phyloP scores from a whole-genome alignment of 352 stramenopile species.

The Phytophthora quininea region DNA sequence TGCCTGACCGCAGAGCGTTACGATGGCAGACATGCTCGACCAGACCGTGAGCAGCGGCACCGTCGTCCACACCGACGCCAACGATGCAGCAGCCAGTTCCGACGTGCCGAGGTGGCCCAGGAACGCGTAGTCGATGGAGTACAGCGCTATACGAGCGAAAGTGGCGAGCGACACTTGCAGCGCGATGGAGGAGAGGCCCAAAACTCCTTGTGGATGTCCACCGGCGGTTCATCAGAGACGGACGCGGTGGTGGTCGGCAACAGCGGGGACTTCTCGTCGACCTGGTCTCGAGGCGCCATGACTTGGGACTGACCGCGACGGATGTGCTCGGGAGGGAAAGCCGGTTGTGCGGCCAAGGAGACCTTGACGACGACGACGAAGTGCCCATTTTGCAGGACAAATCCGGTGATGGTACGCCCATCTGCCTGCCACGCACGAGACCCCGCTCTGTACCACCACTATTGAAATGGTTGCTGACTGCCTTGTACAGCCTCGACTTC shows the following conservation, averaged over 20 bases:
- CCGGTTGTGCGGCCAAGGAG: conserved; percentile 7
- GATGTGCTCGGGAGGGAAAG: not conserved
- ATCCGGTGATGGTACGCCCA: not conserved
- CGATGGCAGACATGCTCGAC: conserved; percentile 67
- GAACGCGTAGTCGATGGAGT: conserved; percentile 79
- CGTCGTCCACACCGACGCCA: conserved; percentile 72
- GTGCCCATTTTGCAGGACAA: not conserved
- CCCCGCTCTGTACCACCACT: not conserved
- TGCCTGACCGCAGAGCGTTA: conserved; percentile 76
- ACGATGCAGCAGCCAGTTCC: conserved; percentile 67
- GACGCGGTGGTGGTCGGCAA: conserved; percentile 11
- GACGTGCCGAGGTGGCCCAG: conserved; percentile 71
- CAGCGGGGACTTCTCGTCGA: conserved; percentile 31
- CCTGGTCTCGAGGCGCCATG: conserved; percentile 21
- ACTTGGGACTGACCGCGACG: not conserved
- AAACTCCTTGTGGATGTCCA: conserved; percentile 59
- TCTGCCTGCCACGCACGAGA: not conserved
- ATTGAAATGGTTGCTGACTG: not conserved
- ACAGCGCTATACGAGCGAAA: conserved; percentile 71
- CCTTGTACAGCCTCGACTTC: no score
- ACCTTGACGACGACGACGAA: not conserved
- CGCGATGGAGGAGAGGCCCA: conserved; percentile 64
- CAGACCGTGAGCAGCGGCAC: conserved; percentile 72
- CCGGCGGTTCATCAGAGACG: conserved; percentile 24
- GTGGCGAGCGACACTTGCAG: conserved; percentile 76